Percentiles rank a stretch among this genome's conserved stretches.
Evolutionary conservation across 768 basidiomycete species (phyloP).

Genomic region (Scleroderma citrinum): DNA sequence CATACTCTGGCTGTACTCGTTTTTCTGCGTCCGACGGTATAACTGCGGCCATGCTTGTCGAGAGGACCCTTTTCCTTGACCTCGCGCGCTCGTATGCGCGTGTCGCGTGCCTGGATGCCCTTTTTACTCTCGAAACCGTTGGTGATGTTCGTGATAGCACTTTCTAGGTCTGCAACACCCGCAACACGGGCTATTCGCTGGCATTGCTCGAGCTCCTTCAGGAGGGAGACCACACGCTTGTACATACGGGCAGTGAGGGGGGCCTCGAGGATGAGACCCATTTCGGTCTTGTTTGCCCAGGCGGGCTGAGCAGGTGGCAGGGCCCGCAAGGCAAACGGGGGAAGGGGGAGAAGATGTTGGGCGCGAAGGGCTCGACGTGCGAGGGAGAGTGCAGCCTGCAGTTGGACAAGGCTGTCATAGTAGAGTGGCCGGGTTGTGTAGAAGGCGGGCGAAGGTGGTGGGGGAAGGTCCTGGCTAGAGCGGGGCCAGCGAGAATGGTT

Average conservation of each 20-base stretch:
- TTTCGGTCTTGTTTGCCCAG: constrained; percentile 63
- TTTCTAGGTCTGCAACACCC: constrained; percentile 50
- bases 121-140: constrained; percentile 62
- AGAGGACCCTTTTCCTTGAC: constrained; percentile 48
- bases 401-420: constrained; percentile 62
- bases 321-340: constrained; percentile 55
- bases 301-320: constrained; percentile 54
- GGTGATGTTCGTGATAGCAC: constrained; percentile 46
- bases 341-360: constrained; percentile 73
- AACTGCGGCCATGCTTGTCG: constrained; percentile 79
- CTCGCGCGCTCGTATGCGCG: constrained; percentile 18
- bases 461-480: constrained; percentile 1
- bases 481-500: not conserved
- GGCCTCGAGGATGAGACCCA: constrained; percentile 51
- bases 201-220: constrained; percentile 63
- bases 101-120: constrained; percentile 38
- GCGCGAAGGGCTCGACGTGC: constrained; percentile 55
- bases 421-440: constrained; percentile 76
- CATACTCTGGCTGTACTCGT: constrained; percentile 88
- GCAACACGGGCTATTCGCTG: constrained; percentile 54
- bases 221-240: constrained; percentile 51
- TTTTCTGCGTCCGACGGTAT: constrained; percentile 82
- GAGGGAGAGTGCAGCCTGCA: constrained; percentile 58
- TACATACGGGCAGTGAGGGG: constrained; percentile 67
- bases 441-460: constrained; percentile 69